Conservation (phyloP, 768 basidiomycete species). For the Collybia sp. region DNA sequence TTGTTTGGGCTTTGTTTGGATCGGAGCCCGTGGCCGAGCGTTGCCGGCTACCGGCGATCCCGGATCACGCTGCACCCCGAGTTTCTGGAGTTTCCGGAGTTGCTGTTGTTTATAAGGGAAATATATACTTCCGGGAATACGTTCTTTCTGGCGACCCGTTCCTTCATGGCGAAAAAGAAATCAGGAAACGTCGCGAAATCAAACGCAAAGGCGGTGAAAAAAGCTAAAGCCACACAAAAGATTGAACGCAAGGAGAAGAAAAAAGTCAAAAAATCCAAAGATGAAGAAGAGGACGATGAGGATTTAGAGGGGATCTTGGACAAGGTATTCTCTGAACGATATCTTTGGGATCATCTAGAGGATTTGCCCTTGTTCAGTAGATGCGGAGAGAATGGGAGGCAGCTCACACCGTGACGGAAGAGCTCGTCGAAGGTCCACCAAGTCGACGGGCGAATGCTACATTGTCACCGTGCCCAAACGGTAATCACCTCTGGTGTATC, state of each 20-base stretch:
- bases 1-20: too few species aligned
- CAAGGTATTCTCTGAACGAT: conserved; percentile 38
- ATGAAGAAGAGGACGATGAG: conserved; percentile 62
- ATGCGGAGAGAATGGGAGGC: conserved; percentile 82
- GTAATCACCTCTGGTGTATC: conserved; percentile 79
- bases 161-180: conserved; percentile 55
- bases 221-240: conserved; percentile 63
- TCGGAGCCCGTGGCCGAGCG: too few species aligned
- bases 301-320: conserved; percentile 85
- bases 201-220: conserved; percentile 57
- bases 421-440: conserved; percentile 78
- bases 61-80: too few species aligned
- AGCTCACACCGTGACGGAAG: conserved; percentile 79
- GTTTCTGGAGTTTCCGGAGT: too few species aligned
- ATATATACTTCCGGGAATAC: too few species aligned
- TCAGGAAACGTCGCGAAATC: conserved; percentile 27
- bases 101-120: too few species aligned
- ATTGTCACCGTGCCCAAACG: conserved; percentile 72
- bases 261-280: conserved; percentile 41
- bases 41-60: too few species aligned
- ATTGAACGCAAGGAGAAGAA: conserved; percentile 69
- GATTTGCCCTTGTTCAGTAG: conserved; percentile 38
- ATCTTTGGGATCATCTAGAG: conserved; percentile 1
- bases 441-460: conserved; percentile 82
- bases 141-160: neutral